Percentiles rank a stretch among this genome's conserved stretches.
phyloP scores from a whole-genome alignment of 768 basidiomycete species.

The Mycena metata region DNA sequence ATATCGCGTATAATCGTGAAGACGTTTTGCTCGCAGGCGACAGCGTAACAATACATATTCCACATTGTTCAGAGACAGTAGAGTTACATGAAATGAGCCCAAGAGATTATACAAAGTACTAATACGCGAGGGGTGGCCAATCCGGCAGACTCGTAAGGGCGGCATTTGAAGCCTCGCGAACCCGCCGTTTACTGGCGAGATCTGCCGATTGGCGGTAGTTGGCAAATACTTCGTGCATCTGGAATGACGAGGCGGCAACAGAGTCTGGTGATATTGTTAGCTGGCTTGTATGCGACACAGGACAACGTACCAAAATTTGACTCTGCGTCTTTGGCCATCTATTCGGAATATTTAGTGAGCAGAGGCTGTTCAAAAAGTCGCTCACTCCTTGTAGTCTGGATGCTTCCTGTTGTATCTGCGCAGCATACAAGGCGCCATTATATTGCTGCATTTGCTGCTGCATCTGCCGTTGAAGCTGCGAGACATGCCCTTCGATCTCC shows the following conservation, averaged over 20 bases:
- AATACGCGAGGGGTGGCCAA: conserved; percentile 69
- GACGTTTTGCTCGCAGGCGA: no score
- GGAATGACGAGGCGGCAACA: conserved; percentile 77
- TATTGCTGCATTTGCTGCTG: conserved; percentile 58
- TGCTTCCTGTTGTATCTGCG: conserved; percentile 68
- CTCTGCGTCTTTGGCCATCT: conserved; percentile 72
- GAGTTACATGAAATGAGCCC: conserved; percentile 22
- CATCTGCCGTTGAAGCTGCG: conserved; percentile 61
- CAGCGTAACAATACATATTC: background rate
- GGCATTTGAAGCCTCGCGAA: conserved; percentile 84
- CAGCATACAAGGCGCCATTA: conserved; percentile 56
- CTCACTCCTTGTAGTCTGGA: conserved; percentile 72
- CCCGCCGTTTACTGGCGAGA: conserved; percentile 76
- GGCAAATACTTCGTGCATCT: conserved; percentile 79
- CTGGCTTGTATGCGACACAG: background rate
- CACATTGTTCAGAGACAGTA: conserved; percentile 28
- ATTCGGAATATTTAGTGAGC: conserved; percentile 46
- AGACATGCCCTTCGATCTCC: conserved; percentile 64
- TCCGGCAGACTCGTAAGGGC: conserved; percentile 79
- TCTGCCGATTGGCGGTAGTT: conserved; percentile 85
- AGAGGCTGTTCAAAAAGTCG: conserved; percentile 34
- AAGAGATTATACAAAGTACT: conserved; percentile 24
- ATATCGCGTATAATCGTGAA: conserved; percentile 2
- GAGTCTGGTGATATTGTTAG: conserved; percentile 58
- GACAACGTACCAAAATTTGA: conserved; percentile 61